These are phyloP conservation scores for Helotiales sp. DNA, from an alignment of 2,329 filamentous ascomycete genomes.

Conservation along the genomic window DNA sequence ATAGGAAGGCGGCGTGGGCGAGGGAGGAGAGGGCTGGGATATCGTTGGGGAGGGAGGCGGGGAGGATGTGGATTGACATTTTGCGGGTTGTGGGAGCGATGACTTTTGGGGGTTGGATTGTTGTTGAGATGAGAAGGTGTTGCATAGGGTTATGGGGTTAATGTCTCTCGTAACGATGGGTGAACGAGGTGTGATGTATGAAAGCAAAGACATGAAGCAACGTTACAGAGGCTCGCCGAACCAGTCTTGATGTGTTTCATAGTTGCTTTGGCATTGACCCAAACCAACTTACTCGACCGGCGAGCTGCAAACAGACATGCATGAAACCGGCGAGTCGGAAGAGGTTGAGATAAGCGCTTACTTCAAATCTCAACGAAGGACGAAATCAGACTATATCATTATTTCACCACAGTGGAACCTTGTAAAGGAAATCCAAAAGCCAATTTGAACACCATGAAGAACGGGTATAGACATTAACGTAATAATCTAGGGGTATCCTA, in stretches of 20 bases:
- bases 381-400: neutral
- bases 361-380: neutral
- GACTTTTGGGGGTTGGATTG: too few relatives aligned
- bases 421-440: neutral
- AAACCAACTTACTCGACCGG: neutral
- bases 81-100: neutral
- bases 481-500: conserved; percentile 11
- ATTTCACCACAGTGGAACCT: neutral
- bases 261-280: neutral
- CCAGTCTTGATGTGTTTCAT: neutral
- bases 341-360: neutral
- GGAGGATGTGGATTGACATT: neutral
- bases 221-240: too few relatives aligned
- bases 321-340: neutral
- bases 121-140: too few relatives aligned
- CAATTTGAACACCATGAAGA: too few relatives aligned
- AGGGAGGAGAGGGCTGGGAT: conserved; percentile 7
- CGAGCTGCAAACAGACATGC: neutral
- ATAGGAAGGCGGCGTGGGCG: conserved; percentile 9
- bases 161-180: too few relatives aligned
- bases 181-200: neutral
- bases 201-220: neutral
- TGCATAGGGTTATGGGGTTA: too few relatives aligned
- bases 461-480: neutral
- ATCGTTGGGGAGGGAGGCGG: neutral